These are phyloP conservation scores for Annona cherimola DNA, from an alignment of 164 flowering plant species.

Conservation along the genomic window DNA sequence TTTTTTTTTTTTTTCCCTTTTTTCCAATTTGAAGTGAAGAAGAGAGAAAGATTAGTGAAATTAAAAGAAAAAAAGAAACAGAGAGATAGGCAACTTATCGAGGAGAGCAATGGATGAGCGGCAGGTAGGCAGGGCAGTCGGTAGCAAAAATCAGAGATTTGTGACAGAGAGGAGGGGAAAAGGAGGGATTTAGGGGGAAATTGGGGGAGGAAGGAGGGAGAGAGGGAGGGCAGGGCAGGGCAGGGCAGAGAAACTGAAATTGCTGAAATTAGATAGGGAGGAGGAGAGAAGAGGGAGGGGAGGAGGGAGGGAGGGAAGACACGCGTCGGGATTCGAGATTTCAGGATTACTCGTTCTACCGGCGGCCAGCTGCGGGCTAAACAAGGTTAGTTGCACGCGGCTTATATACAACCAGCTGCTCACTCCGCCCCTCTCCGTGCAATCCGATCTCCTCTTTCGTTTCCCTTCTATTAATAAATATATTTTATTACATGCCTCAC, in stretches of 20 bases:
- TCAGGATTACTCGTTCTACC: not conserved
- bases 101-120: not conserved
- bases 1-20: not conserved
- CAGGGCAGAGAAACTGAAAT: slow-evolving; percentile 6
- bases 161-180: not conserved
- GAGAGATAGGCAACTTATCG: not conserved
- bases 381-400: no score
- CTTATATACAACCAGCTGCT: no score
- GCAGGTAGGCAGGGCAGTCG: slow-evolving; percentile 9
- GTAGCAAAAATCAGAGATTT: not conserved
- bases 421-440: no score
- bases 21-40: not conserved
- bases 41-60: not conserved
- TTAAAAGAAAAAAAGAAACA: not conserved
- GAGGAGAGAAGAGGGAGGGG: not conserved
- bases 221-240: not conserved
- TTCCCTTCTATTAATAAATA: no score
- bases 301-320: not conserved
- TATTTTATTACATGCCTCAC: no score
- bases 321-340: slow-evolving; percentile 3
- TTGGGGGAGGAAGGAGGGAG: slow-evolving; percentile 3
- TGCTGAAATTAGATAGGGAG: slow-evolving; percentile 2
- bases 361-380: not conserved
- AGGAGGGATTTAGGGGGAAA: slow-evolving; percentile 4
- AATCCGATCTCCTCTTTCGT: no score